Evolutionary conservation across 495 filamentous ascomycete genomes (phyloP).

Genomic region (Lophiostoma macrostomum): DNA sequence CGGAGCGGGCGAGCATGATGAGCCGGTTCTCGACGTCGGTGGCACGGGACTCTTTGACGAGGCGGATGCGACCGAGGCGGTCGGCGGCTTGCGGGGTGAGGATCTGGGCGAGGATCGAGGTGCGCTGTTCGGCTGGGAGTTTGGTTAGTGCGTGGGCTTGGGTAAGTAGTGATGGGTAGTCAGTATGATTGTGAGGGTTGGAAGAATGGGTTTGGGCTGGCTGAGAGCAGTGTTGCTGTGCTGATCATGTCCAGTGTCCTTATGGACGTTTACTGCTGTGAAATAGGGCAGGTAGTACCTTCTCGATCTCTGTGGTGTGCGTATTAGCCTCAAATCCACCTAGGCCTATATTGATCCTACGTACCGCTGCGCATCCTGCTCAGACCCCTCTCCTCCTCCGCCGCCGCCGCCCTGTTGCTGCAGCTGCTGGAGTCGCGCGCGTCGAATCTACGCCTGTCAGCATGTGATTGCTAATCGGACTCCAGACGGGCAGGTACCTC

Average conservation of each 20-base stretch:
- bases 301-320: constrained; percentile 58
- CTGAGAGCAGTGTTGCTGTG: not conserved
- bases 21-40: constrained; percentile 87
- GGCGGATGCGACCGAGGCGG: constrained; percentile 86
- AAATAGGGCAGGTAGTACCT: constrained; percentile 51
- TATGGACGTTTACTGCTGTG: too few relatives aligned
- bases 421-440: constrained; percentile 86
- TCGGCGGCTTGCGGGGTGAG: constrained; percentile 91
- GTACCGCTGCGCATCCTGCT: constrained; percentile 66
- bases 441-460: constrained; percentile 63
- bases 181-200: constrained; percentile 1
- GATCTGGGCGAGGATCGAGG: constrained; percentile 80
- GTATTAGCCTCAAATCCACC: constrained; percentile 9
- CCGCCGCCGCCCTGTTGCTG: constrained; percentile 59
- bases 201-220: constrained; percentile 2
- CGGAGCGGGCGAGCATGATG: constrained; percentile 82
- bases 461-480: not conserved
- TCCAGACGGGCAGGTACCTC: constrained; percentile 14
- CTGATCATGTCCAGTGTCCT: too few relatives aligned
- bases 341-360: not conserved
- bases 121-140: constrained; percentile 41
- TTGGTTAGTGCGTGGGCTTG: constrained; percentile 2
- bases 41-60: constrained; percentile 91
- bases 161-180: not conserved
- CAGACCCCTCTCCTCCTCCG: constrained; percentile 47